These are phyloP conservation scores for Antrodiella citrinella DNA, from an alignment of 768 basidiomycete genomes.

Conservation along the genomic window DNA sequence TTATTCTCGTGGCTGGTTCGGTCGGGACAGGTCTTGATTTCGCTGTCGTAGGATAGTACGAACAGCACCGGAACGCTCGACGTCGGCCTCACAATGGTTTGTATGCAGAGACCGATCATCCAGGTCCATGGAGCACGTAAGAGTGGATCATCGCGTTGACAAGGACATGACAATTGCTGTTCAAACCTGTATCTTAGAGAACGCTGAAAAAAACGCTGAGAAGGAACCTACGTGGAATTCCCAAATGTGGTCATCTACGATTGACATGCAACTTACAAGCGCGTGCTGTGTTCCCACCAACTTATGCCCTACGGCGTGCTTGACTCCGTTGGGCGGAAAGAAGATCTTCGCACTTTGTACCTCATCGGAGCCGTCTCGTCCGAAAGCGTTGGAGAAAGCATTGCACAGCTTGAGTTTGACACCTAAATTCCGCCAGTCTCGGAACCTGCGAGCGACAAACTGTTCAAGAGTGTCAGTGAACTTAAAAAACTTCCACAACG, in stretches of 20 bases:
- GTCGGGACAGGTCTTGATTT: background rate
- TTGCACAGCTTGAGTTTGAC: no score
- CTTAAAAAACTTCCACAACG: no score
- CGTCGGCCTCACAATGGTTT: background rate
- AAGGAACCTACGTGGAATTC: background rate
- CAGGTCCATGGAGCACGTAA: background rate
- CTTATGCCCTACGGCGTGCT: background rate
- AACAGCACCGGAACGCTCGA: background rate
- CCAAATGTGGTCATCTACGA: no score
- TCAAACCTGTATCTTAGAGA: background rate
- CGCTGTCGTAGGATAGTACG: background rate
- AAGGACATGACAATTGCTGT: background rate
- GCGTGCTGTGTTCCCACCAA: background rate
- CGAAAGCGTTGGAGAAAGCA: no score
- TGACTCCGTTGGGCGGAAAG: background rate
- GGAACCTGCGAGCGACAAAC: background rate
- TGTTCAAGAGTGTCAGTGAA: no score
- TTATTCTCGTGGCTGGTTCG: background rate
- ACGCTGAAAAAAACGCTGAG: background rate
- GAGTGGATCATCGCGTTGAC: background rate
- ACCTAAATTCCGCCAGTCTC: no score
- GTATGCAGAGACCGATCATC: background rate
- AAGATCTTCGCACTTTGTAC: background rate
- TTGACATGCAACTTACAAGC: no score
- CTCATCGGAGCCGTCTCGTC: background rate